Base-by-base conservation (phyloP, 768 basidiomycete species). In the Amanita fuliginea region DNA sequence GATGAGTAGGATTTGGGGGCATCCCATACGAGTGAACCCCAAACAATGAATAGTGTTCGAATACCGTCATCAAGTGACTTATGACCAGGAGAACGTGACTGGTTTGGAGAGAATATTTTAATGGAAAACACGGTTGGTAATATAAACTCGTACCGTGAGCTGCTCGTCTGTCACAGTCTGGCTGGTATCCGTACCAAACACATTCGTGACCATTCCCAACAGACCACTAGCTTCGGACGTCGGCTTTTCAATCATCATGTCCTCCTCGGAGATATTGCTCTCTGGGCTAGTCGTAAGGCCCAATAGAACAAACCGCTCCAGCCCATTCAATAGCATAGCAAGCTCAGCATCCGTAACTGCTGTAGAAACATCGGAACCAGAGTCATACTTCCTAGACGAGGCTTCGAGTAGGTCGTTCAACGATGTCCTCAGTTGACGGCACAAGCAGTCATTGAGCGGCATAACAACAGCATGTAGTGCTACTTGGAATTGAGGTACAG, bases 171-270 rank as follows among this genome's bases (percentile, higher is more conserved):
- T 59, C 34, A 63, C 56, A 48, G 63, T 61, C 9, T 72, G 64
- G 7, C 66, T 57, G 32, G 68, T 73, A n/a, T 92, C 88, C 0
- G 80, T 79, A 36, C 85, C 78, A 59, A 99, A 94, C 2, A 97
- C 94, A 49, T 81, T 88, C 1, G 92, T 93, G 46, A 99, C 84
- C 57, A 91, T 87, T 7, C 93, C 91, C 0, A 97, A 70, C 9
- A 98, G 33, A 1, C 93, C 84, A 59, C 76, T 72, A 7, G 71
- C 69, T 54, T 83, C 81, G 14, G 70, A 60, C 2, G 64, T 68
- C 19, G 62, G 56, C 56, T 78, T 87, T 55, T 82, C 88, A 14
- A 70, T 59, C 0, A 59, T 56, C 10, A 66, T 64, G 7, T 87
- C 86, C 14, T 85, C 84, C 14, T 84, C 81, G 1, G 69, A 64